Conservation (phyloP, 768 basidiomycete species). For the Lentinula detonsa region DNA sequence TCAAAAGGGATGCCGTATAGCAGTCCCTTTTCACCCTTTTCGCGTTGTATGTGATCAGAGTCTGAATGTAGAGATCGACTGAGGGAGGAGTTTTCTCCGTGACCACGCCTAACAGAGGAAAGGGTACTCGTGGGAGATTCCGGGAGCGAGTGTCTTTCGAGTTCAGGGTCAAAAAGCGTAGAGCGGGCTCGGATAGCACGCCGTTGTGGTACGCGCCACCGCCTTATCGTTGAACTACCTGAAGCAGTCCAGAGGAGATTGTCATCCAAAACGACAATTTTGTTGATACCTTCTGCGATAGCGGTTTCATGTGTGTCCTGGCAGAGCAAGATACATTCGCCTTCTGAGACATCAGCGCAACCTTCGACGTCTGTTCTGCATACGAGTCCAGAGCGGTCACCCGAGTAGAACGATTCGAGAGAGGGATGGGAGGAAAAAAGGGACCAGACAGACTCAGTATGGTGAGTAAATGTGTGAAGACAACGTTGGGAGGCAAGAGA, state of each 20-base stretch:
- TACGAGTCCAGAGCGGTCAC: constrained; percentile 85
- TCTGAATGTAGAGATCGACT: constrained; percentile 29
- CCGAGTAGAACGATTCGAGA: constrained; percentile 88
- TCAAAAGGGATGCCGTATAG: constrained; percentile 66
- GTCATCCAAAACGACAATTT: constrained; percentile 79
- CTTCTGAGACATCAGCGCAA: constrained; percentile 76
- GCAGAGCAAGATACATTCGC: constrained; percentile 82
- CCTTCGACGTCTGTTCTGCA: constrained; percentile 89
- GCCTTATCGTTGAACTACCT: constrained; percentile 70
- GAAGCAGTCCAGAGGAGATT: constrained; percentile 87
- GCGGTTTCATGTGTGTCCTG: constrained; percentile 47
- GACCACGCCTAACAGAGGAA: background rate
- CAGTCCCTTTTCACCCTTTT: constrained; percentile 25
- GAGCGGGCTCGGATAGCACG: constrained; percentile 25
- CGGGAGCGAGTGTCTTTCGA: background rate
- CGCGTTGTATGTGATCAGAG: constrained; percentile 23
- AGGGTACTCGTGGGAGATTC: background rate
- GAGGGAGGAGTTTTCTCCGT: constrained; percentile 16
- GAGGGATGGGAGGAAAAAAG: constrained; percentile 83
- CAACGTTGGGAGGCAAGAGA: constrained; percentile 84
- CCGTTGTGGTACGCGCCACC: constrained; percentile 70
- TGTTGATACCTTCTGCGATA: constrained; percentile 67
- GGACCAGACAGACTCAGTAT: constrained; percentile 93
- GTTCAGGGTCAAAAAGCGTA: background rate
- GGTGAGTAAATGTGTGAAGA: constrained; percentile 93